Conservation (phyloP, 768 basidiomycete genomes). For the Termitomyces heimii region DNA sequence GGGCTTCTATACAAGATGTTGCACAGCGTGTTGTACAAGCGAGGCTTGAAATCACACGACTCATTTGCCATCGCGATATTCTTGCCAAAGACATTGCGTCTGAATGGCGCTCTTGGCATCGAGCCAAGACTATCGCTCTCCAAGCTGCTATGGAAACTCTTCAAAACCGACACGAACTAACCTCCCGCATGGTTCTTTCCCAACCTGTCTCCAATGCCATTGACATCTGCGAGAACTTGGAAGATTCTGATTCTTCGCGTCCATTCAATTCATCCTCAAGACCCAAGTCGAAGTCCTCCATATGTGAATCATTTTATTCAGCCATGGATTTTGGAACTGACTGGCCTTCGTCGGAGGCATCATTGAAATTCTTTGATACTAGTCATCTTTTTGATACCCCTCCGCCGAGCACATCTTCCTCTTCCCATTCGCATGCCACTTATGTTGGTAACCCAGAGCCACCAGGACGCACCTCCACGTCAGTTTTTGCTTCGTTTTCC, state of each 20-base stretch:
- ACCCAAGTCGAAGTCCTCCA: constrained; percentile 39
- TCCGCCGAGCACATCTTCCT: constrained; percentile 25
- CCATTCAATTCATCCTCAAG: constrained; percentile 19
- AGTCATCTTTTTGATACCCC: constrained; percentile 29
- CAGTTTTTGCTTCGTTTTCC: not conserved
- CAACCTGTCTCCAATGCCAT: constrained; percentile 19
- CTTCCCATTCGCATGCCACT: constrained; percentile 24
- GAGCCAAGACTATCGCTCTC: constrained; percentile 65
- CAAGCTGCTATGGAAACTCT: constrained; percentile 67
- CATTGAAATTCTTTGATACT: constrained; percentile 25
- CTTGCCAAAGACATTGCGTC: constrained; percentile 70
- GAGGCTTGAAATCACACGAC: constrained; percentile 68
- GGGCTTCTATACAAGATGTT: constrained; percentile 50
- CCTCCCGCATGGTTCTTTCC: constrained; percentile 33
- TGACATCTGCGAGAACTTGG: not conserved
- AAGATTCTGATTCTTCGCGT: constrained; percentile 3
- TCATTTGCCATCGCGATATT: constrained; percentile 71
- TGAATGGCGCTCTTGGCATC: constrained; percentile 61
- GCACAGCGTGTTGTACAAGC: constrained; percentile 60
- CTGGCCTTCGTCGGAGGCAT: constrained; percentile 38
- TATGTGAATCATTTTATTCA: constrained; percentile 61
- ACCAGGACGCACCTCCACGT: not conserved
- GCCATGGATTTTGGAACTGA: constrained; percentile 52
- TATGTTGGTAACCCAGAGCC: constrained; percentile 9
- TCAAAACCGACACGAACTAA: constrained; percentile 31